These are phyloP conservation scores for Stachybotrys chlorohalonatus DNA, from an alignment of 2,329 filamentous ascomycete species.

Conservation along the genomic window DNA sequence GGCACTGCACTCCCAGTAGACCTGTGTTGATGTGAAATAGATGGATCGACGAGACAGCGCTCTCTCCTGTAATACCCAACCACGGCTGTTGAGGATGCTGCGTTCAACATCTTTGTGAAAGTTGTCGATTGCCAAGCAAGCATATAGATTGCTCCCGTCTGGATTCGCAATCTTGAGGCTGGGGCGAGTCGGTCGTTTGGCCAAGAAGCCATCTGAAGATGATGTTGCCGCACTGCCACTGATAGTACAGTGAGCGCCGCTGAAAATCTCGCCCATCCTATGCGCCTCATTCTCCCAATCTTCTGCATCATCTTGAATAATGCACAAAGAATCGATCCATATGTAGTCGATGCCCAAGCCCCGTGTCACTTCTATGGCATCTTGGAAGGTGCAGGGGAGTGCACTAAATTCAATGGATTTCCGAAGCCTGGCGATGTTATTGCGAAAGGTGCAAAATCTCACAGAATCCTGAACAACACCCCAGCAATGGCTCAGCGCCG, in stretches of 20 bases:
- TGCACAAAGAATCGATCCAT: slow-evolving; percentile 10
- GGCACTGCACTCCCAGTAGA: not conserved
- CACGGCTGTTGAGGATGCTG: slow-evolving; percentile 20
- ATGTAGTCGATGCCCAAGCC: slow-evolving; percentile 3
- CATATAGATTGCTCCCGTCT: slow-evolving; percentile 8
- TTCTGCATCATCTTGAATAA: slow-evolving; percentile 5
- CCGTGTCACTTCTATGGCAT: slow-evolving; percentile 3
- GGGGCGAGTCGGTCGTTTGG: not conserved
- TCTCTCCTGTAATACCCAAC: slow-evolving; percentile 29
- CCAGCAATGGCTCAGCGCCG: not conserved
- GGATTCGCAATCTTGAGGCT: slow-evolving; percentile 1
- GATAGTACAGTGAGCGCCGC: slow-evolving; percentile 5
- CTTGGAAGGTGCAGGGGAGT: slow-evolving; percentile 7
- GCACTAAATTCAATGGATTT: not conserved
- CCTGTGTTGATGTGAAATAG: not conserved
- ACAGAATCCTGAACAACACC: not conserved
- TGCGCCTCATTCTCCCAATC: slow-evolving; percentile 6
- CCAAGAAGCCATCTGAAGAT: slow-evolving; percentile 9
- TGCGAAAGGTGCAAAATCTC: not conserved
- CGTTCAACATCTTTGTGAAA: slow-evolving; percentile 21
- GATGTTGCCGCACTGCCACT: slow-evolving; percentile 2
- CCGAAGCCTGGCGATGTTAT: not conserved
- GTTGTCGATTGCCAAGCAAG: slow-evolving; percentile 21
- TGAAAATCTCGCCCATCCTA: slow-evolving; percentile 8
- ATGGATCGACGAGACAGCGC: not conserved